These are phyloP conservation scores for Petasospora rhodanensis DNA, from an alignment of 1,139 yeast species.

Conservation along the genomic window DNA sequence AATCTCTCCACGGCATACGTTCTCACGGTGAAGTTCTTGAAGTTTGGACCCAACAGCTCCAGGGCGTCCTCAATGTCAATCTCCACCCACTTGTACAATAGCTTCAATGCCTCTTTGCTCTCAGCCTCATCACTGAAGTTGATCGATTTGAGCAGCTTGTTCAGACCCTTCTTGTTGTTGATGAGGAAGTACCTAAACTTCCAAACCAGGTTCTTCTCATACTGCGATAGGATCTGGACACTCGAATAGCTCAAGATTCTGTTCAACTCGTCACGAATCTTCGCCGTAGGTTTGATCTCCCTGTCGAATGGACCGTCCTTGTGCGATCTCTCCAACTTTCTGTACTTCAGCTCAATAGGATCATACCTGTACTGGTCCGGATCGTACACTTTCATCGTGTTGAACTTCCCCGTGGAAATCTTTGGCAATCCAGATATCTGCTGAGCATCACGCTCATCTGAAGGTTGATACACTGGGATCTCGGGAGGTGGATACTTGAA, in stretches of 20 bases:
- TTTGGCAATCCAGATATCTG: conserved; percentile 27
- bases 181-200: conserved; percentile 83
- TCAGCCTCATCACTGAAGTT: conserved; percentile 87
- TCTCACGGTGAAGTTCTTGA: conserved; percentile 52
- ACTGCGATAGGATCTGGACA: conserved; percentile 71
- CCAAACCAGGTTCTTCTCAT: conserved; percentile 89
- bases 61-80: conserved; percentile 91
- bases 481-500: conserved; percentile 24
- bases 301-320: conserved; percentile 73
- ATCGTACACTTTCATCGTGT: conserved; percentile 50
- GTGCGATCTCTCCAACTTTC: conserved; percentile 77
- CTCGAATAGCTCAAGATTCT: conserved; percentile 74
- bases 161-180: conserved; percentile 68
- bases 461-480: conserved; percentile 23
- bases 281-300: conserved; percentile 86
- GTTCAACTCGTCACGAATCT: conserved; percentile 68
- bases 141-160: conserved; percentile 82
- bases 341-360: conserved; percentile 84
- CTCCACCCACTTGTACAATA: conserved; percentile 59
- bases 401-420: conserved; percentile 30
- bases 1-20: conserved; percentile 86
- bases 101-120: conserved; percentile 66
- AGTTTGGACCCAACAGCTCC: conserved; percentile 77
- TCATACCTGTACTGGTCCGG: conserved; percentile 65
- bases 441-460: conserved; percentile 13